Conservation (phyloP, 2,329 filamentous ascomycete genomes). For the Fusarium succisae region DNA sequence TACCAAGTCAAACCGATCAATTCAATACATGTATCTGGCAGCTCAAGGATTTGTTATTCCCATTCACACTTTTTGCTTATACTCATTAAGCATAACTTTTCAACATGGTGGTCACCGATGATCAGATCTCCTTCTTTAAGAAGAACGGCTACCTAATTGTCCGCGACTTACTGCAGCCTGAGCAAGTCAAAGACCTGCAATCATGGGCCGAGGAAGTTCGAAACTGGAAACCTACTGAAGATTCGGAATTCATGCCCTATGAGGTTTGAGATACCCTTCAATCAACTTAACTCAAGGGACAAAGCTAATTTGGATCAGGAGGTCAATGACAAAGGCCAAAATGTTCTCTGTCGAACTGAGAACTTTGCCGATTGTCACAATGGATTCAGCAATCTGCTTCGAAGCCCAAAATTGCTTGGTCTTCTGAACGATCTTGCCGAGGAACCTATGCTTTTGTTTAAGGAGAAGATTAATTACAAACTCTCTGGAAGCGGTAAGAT, state of each 20-base stretch:
- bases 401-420: not conserved
- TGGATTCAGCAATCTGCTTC: not conserved
- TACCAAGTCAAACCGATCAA: not conserved
- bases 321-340: not conserved
- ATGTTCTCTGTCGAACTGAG: not conserved
- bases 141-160: not conserved
- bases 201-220: not conserved
- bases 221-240: not conserved
- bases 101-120: not conserved
- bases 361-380: not conserved
- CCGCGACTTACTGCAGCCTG: not conserved
- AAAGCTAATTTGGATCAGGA: not conserved
- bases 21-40: fast-evolving
- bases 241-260: not conserved
- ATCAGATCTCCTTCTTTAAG: not conserved
- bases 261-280: not conserved
- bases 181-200: not conserved
- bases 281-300: no score
- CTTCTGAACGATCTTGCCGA: not conserved
- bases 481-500: not conserved
- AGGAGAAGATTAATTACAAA: not conserved
- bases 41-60: not conserved
- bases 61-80: fast-evolving
- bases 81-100: not conserved
- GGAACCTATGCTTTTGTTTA: not conserved